Evolutionary conservation across 495 filamentous ascomycete genomes (phyloP).

Genomic region (Podospora tetraspora): DNA sequence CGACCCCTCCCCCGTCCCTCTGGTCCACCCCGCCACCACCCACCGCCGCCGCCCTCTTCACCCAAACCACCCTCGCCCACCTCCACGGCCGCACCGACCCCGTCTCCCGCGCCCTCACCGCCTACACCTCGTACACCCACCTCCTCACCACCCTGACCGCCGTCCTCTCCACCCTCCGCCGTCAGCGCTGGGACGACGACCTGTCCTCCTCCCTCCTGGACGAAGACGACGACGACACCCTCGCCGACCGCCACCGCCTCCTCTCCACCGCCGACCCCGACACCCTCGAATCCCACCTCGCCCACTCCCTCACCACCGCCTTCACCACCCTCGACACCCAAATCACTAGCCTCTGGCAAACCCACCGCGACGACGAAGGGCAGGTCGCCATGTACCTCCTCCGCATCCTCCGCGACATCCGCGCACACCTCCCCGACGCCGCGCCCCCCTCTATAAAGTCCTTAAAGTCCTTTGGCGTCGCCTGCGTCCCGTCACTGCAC

Average conservation of each 20-base stretch:
- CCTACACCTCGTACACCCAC: conserved; percentile 63
- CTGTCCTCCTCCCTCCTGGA: conserved; percentile 61
- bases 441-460: conserved; percentile 30
- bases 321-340: conserved; percentile 55
- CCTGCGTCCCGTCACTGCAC: conserved; percentile 54
- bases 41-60: conserved; percentile 40
- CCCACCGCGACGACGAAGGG: conserved; percentile 43
- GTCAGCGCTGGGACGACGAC: conserved; percentile 57
- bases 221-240: conserved; percentile 66
- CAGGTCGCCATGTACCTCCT: conserved; percentile 65
- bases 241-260: conserved; percentile 57
- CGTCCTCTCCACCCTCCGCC: conserved; percentile 60
- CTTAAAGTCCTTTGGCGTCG: conserved; percentile 45
- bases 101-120: conserved; percentile 52
- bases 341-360: conserved; percentile 44
- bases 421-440: conserved; percentile 54
- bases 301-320: conserved; percentile 50
- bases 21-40: conserved; percentile 48
- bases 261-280: conserved; percentile 70
- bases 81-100: conserved; percentile 61
- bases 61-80: conserved; percentile 40
- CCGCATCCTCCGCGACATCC: conserved; percentile 69
- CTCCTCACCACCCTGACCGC: conserved; percentile 55
- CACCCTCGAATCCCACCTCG: conserved; percentile 56
- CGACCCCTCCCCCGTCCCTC: conserved; percentile 46